Evolutionary conservation across 2,329 filamentous ascomycete species (phyloP), one percentile per base, ranked within the genome.

Genomic region (Fusarium sp.): DNA sequence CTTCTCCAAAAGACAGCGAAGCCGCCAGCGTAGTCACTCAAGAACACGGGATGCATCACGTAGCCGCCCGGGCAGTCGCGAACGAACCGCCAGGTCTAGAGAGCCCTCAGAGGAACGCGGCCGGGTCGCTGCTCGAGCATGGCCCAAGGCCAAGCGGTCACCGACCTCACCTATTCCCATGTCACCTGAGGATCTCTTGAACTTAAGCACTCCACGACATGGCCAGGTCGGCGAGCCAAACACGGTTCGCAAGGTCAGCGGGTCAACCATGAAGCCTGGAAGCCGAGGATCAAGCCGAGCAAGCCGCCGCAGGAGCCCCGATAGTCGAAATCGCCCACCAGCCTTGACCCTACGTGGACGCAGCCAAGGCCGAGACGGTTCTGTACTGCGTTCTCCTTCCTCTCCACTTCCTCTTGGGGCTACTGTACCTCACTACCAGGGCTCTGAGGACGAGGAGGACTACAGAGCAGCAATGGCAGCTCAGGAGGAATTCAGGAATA

Each of bases 111-210:
- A 91, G 70, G 91, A 92, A 44, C 89, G 92, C 61, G 92, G 92
- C 22, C 87, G 92, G 67, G 86, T 86, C 25, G 83, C 86, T 15
- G 85, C 87, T 46, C 87, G 91, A 24, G 91, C 90, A 69, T 94
- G 85, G 61, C 81, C 91, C 67, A 91, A 90, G 76, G 88, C 92
- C 20, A 97, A 97, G 80, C 87, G 92, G 24, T 98, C 95, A 2
- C 95, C 95, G 1, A 97, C 94, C 3, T 98, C 95, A 0, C 95
- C 95, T 0, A 87, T 97, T 3, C 94, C 94, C 5, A 98, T 98
- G 94, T 97, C 94, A 5, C 94, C 94, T 0, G 93, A 97, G 74
- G 94, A 98, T 74, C 78, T 93, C 64, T 88, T 89, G 75, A 90
- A 87, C 72, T 80, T 91, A 52, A 87, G 86, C 67, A 87, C 83